Evolutionary conservation across 2,329 filamentous ascomycete species (phyloP).

Genomic region (Phoma sp.): DNA sequence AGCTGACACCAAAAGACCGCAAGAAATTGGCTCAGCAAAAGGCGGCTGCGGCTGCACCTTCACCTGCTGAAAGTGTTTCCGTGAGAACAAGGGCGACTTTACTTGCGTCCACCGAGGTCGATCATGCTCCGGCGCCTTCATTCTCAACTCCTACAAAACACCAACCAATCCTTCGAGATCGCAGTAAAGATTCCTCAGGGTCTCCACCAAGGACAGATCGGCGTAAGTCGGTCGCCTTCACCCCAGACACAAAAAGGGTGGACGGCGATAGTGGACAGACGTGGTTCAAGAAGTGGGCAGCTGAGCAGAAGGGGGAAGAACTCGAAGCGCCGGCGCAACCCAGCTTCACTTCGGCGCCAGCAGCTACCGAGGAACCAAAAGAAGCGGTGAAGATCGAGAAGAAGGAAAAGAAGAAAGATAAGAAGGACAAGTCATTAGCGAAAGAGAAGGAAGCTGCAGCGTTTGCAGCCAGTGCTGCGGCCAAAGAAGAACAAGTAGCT

Average conservation of each 20-base stretch:
- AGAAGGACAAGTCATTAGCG: conserved; percentile 16
- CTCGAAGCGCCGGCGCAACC: conserved; percentile 33
- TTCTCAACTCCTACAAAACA: conserved; percentile 27
- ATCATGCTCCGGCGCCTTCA: conserved; percentile 16
- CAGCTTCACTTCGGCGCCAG: conserved; percentile 33
- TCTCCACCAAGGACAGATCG: conserved; percentile 37
- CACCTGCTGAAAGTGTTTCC: conserved; percentile 25
- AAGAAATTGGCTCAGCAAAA: conserved; percentile 12
- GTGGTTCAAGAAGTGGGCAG: conserved; percentile 59
- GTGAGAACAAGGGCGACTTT: conserved; percentile 27
- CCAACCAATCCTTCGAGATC: conserved; percentile 17
- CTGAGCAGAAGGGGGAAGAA: conserved; percentile 39
- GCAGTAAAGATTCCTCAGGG: conserved; percentile 25
- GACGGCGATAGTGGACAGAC: conserved; percentile 62
- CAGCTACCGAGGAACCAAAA: conserved; percentile 22
- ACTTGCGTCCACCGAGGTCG: conserved; percentile 40
- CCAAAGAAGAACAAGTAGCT: conserved; percentile 3
- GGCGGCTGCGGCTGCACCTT: conserved; percentile 26
- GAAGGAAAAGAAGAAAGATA: conserved; percentile 21
- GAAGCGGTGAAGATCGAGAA: conserved; percentile 27
- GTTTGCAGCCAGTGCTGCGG: conserved; percentile 11
- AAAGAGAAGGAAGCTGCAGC: conserved; percentile 22
- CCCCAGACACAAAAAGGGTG: conserved; percentile 64
- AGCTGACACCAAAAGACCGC: conserved; percentile 11
- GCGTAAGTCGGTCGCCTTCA: conserved; percentile 69